Base-by-base conservation (phyloP, 148 eudicot species). In the Cornus kousa region DNA sequence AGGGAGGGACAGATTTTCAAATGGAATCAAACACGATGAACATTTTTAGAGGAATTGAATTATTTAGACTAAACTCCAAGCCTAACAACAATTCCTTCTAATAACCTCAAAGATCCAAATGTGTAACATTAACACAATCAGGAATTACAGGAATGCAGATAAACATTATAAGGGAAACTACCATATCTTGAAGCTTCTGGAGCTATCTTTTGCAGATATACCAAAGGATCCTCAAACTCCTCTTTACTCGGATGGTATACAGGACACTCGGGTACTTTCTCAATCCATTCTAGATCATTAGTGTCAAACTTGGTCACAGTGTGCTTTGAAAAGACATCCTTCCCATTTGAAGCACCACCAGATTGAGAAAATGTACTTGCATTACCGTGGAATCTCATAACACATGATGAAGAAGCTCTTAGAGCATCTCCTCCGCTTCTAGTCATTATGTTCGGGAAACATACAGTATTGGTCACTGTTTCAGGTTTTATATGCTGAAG, bases 181-280 rank as follows among this genome's bases (percentile, higher is more conserved):
- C 99, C 99, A 85, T 86, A 91, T 90, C 83, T 93, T 39, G 99
- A 96, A 73, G 98, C 98, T 81, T 93, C 92, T 13, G 98, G 98
- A 60, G 95, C 92, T 74, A 96, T 93, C 86, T 83, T 93, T 82
- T 92, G 95, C 87, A 96, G 72, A 87, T 92, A 96, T 40, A 88
- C 88, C 74, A 96, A 84, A 59, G 98, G 99, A 86, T 96, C 99
- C 78, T 90, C 92, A 86, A 96, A 96, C 78, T 96, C 99, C 77
- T 96, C 90, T 81, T 80, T 92, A 81, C 86, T 86, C 71, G 98
- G 99, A 83, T 55, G 73, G 72, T 89, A 96, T 53, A 92, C 91
- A 32, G 98, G 99, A 79, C 99, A 96, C 37, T 91, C 97, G 3
- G 90, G 91, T 79, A 96, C 84, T 83, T 82, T 81, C 20, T 89